A percentile compares a stretch with the other conserved stretches of the same genome.
These are phyloP conservation scores for Coprinopsis sp. DNA, from an alignment of 768 basidiomycete species.

Conservation along the genomic window DNA sequence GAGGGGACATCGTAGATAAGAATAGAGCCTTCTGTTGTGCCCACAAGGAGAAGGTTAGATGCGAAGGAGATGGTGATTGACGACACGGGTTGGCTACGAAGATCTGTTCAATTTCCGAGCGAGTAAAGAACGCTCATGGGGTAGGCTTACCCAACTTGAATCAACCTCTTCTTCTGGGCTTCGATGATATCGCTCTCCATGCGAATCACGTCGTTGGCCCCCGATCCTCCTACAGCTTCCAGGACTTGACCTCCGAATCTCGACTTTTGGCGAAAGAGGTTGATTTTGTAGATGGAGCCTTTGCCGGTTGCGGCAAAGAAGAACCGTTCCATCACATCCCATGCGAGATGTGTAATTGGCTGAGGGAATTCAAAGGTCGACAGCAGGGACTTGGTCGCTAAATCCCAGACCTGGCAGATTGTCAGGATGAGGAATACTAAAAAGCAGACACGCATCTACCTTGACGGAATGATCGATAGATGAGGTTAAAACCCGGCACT, in stretches of 20 bases:
- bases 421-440: conserved; percentile 11
- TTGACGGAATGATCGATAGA: conserved; percentile 91
- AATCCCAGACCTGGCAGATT: conserved; percentile 67
- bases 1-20: conserved; percentile 86
- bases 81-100: conserved; percentile 63
- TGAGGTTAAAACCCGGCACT: conserved; percentile 71
- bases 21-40: conserved; percentile 69
- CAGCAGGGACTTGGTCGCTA: conserved; percentile 67
- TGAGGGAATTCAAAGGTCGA: conserved; percentile 87
- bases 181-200: conserved; percentile 53
- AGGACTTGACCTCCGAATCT: conserved; percentile 46
- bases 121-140: not conserved
- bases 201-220: conserved; percentile 64
- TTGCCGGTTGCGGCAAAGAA: conserved; percentile 82
- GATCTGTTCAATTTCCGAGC: not conserved
- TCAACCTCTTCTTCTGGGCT: conserved; percentile 52
- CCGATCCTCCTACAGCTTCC: conserved; percentile 75
- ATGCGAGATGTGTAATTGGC: conserved; percentile 62
- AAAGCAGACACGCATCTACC: conserved; percentile 34
- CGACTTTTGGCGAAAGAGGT: conserved; percentile 65
- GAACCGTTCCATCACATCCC: conserved; percentile 81
- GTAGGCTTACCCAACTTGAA: conserved; percentile 58
- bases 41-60: conserved; percentile 73
- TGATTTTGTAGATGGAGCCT: conserved; percentile 75
- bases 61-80: conserved; percentile 74